Percentiles rank a stretch among this genome's conserved stretches.
phyloP scores from a whole-genome alignment of 208 protist genomes.

The Crithidia thermophila region DNA sequence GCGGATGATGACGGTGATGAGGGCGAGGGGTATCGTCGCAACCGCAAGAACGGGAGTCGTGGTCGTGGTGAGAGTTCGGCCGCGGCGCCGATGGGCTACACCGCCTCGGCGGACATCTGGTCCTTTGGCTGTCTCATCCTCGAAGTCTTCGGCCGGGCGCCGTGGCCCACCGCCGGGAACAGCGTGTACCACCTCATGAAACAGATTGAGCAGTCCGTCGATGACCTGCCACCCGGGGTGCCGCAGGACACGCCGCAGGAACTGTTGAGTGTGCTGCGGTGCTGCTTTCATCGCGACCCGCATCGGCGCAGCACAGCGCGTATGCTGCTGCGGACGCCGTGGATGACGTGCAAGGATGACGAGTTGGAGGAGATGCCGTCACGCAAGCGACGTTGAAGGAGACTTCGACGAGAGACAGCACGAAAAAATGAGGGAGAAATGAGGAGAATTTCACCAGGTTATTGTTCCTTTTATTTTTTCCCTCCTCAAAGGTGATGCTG shows the following conservation, averaged over 20 bases:
- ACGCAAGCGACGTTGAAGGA: slow-evolving; percentile 4
- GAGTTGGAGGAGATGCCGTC: slow-evolving; percentile 60
- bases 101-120: slow-evolving; percentile 81
- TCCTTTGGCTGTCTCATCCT: slow-evolving; percentile 84
- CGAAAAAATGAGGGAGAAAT: too few relatives aligned
- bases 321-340: slow-evolving; percentile 61
- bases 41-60: slow-evolving; percentile 1
- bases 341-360: slow-evolving; percentile 75
- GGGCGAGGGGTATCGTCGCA: background rate
- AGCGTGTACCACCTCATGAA: slow-evolving; percentile 73
- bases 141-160: slow-evolving; percentile 75
- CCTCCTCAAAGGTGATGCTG: too few relatives aligned
- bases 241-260: slow-evolving; percentile 42
- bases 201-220: slow-evolving; percentile 61
- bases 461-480: too few relatives aligned
- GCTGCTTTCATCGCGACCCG: slow-evolving; percentile 69
- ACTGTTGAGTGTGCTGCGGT: slow-evolving; percentile 49
- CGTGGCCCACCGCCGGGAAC: slow-evolving; percentile 48
- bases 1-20: background rate
- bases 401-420: too few relatives aligned
- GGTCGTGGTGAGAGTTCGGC: too few relatives aligned
- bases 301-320: slow-evolving; percentile 52
- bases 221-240: slow-evolving; percentile 69
- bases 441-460: too few relatives aligned
- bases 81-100: slow-evolving; percentile 46